These are phyloP conservation scores for Calonectria multiphialidica DNA, from an alignment of 2,329 filamentous ascomycete species.

Conservation along the genomic window DNA sequence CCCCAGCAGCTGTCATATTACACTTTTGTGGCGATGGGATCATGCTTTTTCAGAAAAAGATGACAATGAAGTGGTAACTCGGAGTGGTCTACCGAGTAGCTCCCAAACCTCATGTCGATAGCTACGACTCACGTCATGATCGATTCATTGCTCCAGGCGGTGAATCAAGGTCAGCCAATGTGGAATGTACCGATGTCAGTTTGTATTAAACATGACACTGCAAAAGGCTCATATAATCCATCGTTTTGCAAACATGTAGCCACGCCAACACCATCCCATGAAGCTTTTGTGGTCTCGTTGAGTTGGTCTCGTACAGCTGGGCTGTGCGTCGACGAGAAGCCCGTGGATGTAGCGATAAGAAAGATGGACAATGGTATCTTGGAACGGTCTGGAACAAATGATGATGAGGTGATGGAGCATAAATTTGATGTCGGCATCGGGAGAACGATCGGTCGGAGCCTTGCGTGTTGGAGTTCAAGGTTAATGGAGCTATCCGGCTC, in stretches of 20 bases:
- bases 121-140: background rate
- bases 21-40: background rate
- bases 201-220: background rate
- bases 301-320: background rate
- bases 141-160: background rate
- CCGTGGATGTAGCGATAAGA: background rate
- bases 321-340: background rate
- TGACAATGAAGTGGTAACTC: background rate
- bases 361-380: background rate
- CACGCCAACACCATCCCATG: background rate
- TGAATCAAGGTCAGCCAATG: background rate
- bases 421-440: background rate
- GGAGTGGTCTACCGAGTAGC: background rate
- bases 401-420: background rate
- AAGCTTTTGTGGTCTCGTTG: background rate
- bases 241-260: background rate
- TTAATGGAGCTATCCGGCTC: background rate
- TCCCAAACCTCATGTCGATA: background rate
- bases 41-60: background rate
- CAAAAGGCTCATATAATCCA: no score
- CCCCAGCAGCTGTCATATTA: constrained; percentile 1
- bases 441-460: no score
- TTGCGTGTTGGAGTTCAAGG: background rate
- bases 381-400: background rate
- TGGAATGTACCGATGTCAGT: background rate